Evolutionary conservation across 192 early-diverging fungal genomes (phyloP).

Genomic region (Coemansia reversa): DNA sequence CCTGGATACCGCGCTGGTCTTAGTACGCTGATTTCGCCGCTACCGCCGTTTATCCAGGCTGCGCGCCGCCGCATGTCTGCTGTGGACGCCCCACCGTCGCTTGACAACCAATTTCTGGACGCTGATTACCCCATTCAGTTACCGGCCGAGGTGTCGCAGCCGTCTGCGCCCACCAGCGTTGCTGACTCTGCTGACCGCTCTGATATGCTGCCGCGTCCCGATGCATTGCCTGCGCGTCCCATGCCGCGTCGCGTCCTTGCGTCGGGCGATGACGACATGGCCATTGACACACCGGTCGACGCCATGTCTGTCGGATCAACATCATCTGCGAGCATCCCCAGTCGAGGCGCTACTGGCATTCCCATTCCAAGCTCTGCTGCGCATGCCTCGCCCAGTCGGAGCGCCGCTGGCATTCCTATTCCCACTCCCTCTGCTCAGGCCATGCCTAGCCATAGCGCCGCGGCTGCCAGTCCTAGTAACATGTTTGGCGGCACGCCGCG

Average conservation of each 20-base stretch:
- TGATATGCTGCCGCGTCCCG: conserved; percentile 51
- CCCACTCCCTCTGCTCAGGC: conserved; percentile 8
- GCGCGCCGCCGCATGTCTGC: conserved; percentile 44
- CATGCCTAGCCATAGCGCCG: conserved; percentile 22
- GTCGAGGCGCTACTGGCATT: conserved; percentile 12
- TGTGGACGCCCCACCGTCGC: conserved; percentile 42
- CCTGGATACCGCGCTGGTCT: conserved; percentile 34
- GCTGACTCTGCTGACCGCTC: conserved; percentile 39
- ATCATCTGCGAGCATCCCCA: neutral
- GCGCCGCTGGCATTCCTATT: conserved; percentile 13
- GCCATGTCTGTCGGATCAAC: conserved; percentile 17
- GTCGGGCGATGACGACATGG: conserved; percentile 11
- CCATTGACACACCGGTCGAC: conserved; percentile 2
- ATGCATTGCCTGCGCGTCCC: conserved; percentile 44
- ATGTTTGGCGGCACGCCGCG: conserved; percentile 49
- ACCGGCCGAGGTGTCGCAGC: conserved; percentile 41
- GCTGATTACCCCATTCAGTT: conserved; percentile 54
- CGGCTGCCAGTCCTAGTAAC: conserved; percentile 31
- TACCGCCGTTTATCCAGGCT: conserved; percentile 45
- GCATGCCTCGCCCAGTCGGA: neutral
- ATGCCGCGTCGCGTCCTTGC: conserved; percentile 25
- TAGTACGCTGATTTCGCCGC: conserved; percentile 35
- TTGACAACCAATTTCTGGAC: conserved; percentile 54
- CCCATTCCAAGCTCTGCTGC: conserved; percentile 21
- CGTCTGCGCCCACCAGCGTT: conserved; percentile 11